phyloP scores from a whole-genome alignment of 176 grass and related monocot species.

The Pharus latifolius region DNA sequence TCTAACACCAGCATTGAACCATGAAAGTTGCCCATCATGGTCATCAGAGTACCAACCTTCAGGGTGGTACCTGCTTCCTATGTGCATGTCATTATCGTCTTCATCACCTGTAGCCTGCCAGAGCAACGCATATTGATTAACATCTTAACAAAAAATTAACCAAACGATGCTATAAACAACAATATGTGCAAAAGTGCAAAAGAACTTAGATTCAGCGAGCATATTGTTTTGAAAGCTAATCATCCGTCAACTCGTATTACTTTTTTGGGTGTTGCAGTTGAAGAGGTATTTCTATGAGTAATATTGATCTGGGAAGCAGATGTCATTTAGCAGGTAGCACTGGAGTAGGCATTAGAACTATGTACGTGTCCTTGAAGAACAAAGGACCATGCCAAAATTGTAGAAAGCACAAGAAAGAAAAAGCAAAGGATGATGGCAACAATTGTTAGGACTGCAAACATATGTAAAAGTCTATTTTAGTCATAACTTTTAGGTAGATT shows the following conservation, averaged over 20 bases:
- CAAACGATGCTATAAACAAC: neutral
- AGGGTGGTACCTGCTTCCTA: conserved; percentile 43
- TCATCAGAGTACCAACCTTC: conserved; percentile 59
- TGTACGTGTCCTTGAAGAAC: too few species aligned
- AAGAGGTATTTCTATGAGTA: too few species aligned
- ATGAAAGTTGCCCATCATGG: conserved; percentile 66
- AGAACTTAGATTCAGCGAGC: neutral
- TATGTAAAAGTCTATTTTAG: neutral
- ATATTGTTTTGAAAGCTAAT: neutral
- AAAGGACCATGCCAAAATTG: too few species aligned
- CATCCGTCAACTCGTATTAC: too few species aligned
- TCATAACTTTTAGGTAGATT: neutral
- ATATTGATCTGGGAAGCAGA: too few species aligned
- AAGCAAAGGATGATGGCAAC: neutral
- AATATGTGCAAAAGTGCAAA: neutral
- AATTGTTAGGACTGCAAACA: neutral
- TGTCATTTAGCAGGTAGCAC: too few species aligned
- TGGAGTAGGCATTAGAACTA: too few species aligned
- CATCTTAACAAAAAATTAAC: neutral
- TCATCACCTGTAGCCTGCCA: conserved; percentile 34
- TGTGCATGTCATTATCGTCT: conserved; percentile 17
- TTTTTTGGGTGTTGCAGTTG: too few species aligned
- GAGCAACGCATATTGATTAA: neutral
- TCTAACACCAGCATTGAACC: conserved; percentile 94
- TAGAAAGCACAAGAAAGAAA: neutral